Evolutionary conservation across 306 rosid species (phyloP), one percentile per base, ranked within the genome.

Genomic region (Gastrolobium villosum): DNA sequence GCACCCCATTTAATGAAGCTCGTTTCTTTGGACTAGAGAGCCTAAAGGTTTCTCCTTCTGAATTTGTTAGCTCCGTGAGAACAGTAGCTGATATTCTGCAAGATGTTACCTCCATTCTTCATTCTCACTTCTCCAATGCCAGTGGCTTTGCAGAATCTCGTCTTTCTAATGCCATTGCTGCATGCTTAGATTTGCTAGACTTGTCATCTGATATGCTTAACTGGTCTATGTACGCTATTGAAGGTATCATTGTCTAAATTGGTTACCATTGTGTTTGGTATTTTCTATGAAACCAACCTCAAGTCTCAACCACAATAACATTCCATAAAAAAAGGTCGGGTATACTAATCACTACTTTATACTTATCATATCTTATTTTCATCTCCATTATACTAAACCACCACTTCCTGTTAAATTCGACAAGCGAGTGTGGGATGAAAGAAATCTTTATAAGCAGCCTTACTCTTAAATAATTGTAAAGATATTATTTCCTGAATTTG

Each of bases 151-250:
- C 82, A 1, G 83, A 91, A 43, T 75, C 66, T 30, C 93, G 85
- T 13, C 82, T 84, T 57, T 65, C 92, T 20, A 83, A 76, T n/a
- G 93, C 97, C 84, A 61, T 93, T 69, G 78, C 87, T 3, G 88
- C 89, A 49, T 93, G 98, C 74, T 79, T 87, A 1, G 95, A 93
- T n/a, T 78, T 93, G 72, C 81, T 93, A 4, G 93, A 93, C 7
- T 62, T 78, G 56, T 86, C 97, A 14, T 46, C 55, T 7, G 93
- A 93, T 9, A 83, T 63, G 39, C 77, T 91, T 41, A 32, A 32
- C n/a, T 79, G 93, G 93, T 82, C 93, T 3, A 56, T 87, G 64
- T 85, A 92, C 13, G 92, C 93, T 14, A 57, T 84, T 20, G 72
- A 83, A 50, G 87, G 60, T 74, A 88, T 20, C 77, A 65, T 9